Evolutionary conservation across 2,329 filamentous ascomycete genomes (phyloP).

Genomic region (Sarocladium oryzae): DNA sequence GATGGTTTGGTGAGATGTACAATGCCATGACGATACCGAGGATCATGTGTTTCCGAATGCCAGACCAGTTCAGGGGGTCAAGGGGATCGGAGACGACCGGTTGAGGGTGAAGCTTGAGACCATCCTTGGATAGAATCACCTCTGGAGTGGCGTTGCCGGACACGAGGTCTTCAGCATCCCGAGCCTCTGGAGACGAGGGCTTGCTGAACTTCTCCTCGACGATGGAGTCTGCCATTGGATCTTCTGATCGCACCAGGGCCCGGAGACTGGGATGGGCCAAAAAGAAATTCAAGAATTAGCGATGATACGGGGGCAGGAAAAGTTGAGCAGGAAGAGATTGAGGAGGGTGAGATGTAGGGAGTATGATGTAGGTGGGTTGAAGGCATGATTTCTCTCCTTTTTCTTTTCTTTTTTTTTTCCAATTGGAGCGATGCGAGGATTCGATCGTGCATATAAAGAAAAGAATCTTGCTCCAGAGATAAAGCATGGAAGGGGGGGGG

Average conservation of each 20-base stretch:
- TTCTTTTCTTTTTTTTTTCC: neutral
- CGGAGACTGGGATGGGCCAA: neutral
- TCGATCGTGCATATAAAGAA: constrained; percentile 8
- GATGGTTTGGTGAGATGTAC: constrained; percentile 24
- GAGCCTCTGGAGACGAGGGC: neutral
- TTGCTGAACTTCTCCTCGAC: neutral
- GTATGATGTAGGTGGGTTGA: neutral
- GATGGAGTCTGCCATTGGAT: constrained; percentile 1
- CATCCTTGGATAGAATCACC: constrained; percentile 16
- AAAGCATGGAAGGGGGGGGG: too few species aligned
- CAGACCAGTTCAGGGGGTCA: constrained; percentile 50
- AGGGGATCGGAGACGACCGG: constrained; percentile 31
- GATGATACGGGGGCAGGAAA: too few species aligned
- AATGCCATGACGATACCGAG: constrained; percentile 46
- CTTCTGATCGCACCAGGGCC: neutral
- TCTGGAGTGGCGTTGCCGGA: constrained; percentile 2
- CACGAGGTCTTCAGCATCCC: constrained; percentile 3
- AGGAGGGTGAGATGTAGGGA: neutral
- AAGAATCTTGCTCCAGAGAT: too few species aligned
- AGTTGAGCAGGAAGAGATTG: too few species aligned
- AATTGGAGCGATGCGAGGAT: neutral
- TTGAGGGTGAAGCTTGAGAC: constrained; percentile 29
- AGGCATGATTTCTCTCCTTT: neutral
- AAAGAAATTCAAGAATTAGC: too few species aligned
- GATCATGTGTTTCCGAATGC: constrained; percentile 38